Conservation (phyloP, 495 filamentous ascomycete genomes). For the Aspergillus avenaceus region DNA sequence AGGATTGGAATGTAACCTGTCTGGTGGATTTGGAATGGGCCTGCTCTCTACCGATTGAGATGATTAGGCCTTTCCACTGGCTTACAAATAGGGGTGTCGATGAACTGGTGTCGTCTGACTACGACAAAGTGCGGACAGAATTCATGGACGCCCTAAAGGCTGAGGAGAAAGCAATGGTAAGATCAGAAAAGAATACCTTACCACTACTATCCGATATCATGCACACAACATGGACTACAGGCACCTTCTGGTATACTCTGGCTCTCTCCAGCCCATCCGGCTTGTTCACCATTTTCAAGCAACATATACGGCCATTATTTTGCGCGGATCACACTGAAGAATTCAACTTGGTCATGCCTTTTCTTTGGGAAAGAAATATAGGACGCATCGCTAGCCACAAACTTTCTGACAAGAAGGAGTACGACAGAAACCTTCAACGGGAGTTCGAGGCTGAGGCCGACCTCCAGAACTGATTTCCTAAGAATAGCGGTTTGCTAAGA, state of each 20-base stretch:
- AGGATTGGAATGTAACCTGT: constrained; percentile 24
- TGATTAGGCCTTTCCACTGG: constrained; percentile 31
- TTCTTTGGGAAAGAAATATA: constrained; percentile 14
- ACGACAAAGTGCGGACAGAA: constrained; percentile 12
- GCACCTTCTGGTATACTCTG: constrained; percentile 20
- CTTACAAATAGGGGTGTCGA: constrained; percentile 25
- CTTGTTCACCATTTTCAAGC: constrained; percentile 15
- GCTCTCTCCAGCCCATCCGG: constrained; percentile 20
- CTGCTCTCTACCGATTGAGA: constrained; percentile 30
- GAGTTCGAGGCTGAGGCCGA: constrained; percentile 8
- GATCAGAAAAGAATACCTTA: no score
- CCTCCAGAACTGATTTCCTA: no score
- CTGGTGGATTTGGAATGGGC: constrained; percentile 37
- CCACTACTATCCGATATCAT: no score
- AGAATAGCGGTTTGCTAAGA: no score
- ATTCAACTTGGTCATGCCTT: constrained; percentile 19
- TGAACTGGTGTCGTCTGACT: constrained; percentile 13
- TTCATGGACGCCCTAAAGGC: constrained; percentile 13
- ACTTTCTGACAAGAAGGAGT: constrained; percentile 16
- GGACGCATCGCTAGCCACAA: constrained; percentile 11
- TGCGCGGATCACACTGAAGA: constrained; percentile 14
- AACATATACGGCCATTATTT: constrained; percentile 15
- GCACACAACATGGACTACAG: constrained; percentile 14
- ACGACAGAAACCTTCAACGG: constrained; percentile 14
- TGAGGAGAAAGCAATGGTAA: constrained; percentile 15